These are phyloP conservation scores for Thelonectria rubi DNA, from an alignment of 2,329 filamentous ascomycete genomes.

Conservation along the genomic window DNA sequence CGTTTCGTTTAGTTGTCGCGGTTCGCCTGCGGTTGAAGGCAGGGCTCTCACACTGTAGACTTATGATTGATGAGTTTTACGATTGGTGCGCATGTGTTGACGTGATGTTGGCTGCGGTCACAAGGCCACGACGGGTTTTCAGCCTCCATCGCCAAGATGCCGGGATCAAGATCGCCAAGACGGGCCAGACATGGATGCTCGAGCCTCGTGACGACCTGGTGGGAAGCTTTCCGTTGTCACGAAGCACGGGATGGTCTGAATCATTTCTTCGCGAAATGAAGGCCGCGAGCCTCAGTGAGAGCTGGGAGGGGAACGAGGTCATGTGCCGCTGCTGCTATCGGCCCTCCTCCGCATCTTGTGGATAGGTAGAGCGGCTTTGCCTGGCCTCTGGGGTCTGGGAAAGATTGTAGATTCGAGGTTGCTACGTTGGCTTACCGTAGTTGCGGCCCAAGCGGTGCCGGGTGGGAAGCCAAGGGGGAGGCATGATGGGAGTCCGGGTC, in stretches of 20 bases:
- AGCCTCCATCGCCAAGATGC: constrained; percentile 18
- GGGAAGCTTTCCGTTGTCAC: background rate
- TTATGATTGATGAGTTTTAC: constrained; percentile 39
- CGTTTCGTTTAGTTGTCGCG: constrained; percentile 57
- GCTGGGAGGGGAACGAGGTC: background rate
- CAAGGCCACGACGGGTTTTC: background rate
- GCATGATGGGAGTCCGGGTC: background rate
- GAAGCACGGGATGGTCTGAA: background rate
- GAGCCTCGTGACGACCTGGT: background rate
- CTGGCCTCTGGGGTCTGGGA: background rate
- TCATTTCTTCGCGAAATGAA: background rate
- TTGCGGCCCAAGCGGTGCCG: background rate
- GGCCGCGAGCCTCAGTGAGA: background rate
- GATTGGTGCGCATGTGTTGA: background rate
- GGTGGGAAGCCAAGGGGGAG: background rate
- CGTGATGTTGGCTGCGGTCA: background rate
- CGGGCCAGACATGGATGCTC: constrained; percentile 14
- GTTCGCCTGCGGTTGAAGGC: background rate
- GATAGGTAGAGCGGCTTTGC: background rate
- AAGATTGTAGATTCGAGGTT: background rate
- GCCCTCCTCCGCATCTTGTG: background rate
- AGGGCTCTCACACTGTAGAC: constrained; percentile 16
- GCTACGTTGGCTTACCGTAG: background rate
- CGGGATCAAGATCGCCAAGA: constrained; percentile 14
- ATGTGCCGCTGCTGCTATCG: background rate